Evolutionary conservation across 805 yeast species (phyloP), one percentile per base, ranked within the genome.

Genomic region (Kodamaea hsintzibuensis): DNA sequence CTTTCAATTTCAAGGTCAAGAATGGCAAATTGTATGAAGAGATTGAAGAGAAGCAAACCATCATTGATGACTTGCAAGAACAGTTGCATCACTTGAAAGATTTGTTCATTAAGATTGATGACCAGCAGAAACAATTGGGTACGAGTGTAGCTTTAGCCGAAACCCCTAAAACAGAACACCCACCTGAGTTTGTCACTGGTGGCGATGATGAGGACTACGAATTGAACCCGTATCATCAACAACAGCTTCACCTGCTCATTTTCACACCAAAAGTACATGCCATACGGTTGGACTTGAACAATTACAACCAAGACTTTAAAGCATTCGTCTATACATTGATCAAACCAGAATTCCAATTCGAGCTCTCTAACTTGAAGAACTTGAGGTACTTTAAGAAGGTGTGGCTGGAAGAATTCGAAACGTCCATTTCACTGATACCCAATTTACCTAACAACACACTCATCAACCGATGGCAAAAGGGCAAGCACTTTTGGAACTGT

Each of bases 351-450:
- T 75, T 71, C 48, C 57, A 64, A 27, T 69, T 73, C 50, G 80
- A 76, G 50, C 63, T 76, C 50, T 63, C 64, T 30, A 67, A 63
- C 50, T 68, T 86, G 57, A 80, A 79, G 58, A 81, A 78, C 8
- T 69, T 85, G 10, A 78, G 80, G 57, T 84, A 86, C 62, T 83
- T 88, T 67, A 84, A 85, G 58, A 79, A 81, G 55, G 68, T 90
- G 17, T 75, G 91, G 62, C 64, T 76, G 14, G 96, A 91, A 58
- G 99, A 93, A 64, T 78, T 93, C 46, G 97, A 89, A 61, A 66
- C 65, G 37, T 62, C 73, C 37, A 60, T 76, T 25, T 49, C 65
- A 2, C 51, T 56, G 22, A 62, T 74, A 9, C 80, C 80, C 4
- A 53, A 67, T 1, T 60, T 73, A 55, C 88, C 92, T 1, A 79